A percentile compares a stretch with the other conserved stretches of the same genome.
Evolutionary conservation across 441 rosid genomes (phyloP).

Genomic region (Viola pubescens): DNA sequence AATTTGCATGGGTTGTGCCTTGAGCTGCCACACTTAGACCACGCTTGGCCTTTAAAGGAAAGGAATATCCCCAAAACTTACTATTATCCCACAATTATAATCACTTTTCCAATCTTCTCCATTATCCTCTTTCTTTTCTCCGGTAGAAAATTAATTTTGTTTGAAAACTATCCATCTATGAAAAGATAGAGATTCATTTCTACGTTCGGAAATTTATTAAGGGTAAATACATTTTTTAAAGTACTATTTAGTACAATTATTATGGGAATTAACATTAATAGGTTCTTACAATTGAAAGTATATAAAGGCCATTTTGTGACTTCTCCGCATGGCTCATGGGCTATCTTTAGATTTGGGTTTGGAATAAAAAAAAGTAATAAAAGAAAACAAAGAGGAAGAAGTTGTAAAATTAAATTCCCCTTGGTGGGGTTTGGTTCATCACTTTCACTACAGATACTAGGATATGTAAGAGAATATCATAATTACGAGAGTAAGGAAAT

Average conservation of each 20-base stretch:
- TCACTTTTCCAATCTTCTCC: no score
- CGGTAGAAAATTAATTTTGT: no score
- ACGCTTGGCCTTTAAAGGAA: slow-evolving; percentile 19
- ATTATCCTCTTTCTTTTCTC: no score
- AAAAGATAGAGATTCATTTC: no score
- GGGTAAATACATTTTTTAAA: no score
- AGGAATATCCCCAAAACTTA: slow-evolving; percentile 10
- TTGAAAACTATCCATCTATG: not conserved
- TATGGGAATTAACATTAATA: not conserved
- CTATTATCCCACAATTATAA: no score
- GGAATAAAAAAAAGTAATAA: slow-evolving; percentile 33
- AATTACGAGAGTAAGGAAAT: slow-evolving; percentile 19
- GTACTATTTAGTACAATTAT: no score
- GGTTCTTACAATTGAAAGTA: slow-evolving; percentile 10
- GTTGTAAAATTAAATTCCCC: slow-evolving; percentile 34
- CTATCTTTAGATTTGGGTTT: slow-evolving; percentile 44
- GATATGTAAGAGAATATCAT: slow-evolving; percentile 16
- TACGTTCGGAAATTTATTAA: no score
- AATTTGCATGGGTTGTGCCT: slow-evolving; percentile 20
- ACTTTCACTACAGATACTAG: slow-evolving; percentile 27
- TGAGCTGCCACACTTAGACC: slow-evolving; percentile 15
- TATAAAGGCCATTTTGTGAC: slow-evolving; percentile 17
- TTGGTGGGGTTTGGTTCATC: slow-evolving; percentile 39
- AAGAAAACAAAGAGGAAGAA: no score
- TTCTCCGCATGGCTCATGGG: slow-evolving; percentile 5